phyloP scores from a whole-genome alignment of 192 early-diverging fungal genomes.

The Spizellomyces punctatus region DNA sequence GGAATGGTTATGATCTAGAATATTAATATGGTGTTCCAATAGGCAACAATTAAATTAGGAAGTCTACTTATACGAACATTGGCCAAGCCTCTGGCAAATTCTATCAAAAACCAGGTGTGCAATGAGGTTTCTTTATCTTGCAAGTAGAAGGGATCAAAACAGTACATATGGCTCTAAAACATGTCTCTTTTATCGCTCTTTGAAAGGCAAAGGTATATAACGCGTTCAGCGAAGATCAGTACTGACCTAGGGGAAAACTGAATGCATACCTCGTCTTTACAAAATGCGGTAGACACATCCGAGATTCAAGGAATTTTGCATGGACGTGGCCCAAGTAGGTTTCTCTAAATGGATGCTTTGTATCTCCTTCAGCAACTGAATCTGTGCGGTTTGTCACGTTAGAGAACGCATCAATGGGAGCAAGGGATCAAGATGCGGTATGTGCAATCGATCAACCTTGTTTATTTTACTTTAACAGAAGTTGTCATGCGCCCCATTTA shows the following conservation, averaged over 20 bases:
- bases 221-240: too few species aligned
- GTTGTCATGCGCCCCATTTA: background rate
- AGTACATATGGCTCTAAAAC: constrained; percentile 2
- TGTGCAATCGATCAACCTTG: background rate
- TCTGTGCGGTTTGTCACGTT: background rate
- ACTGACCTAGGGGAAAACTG: constrained; percentile 8
- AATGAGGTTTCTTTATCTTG: background rate
- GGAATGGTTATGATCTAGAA: too few species aligned
- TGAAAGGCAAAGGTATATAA: background rate
- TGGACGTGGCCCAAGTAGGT: constrained; percentile 36
- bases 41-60: constrained; percentile 44
- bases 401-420: constrained; percentile 29
- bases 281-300: constrained; percentile 33
- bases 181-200: background rate
- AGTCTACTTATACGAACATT: constrained; percentile 45
- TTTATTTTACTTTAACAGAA: background rate
- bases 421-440: background rate
- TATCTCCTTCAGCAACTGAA: background rate
- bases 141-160: too few species aligned
- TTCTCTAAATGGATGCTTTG: background rate
- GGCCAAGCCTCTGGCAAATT: constrained; percentile 50
- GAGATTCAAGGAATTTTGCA: constrained; percentile 43
- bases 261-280: constrained; percentile 38
- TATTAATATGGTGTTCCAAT: background rate
- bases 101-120: constrained; percentile 37